These are phyloP conservation scores for Crithidia bombi DNA, from an alignment of 208 protist genomes.

Conservation along the genomic window DNA sequence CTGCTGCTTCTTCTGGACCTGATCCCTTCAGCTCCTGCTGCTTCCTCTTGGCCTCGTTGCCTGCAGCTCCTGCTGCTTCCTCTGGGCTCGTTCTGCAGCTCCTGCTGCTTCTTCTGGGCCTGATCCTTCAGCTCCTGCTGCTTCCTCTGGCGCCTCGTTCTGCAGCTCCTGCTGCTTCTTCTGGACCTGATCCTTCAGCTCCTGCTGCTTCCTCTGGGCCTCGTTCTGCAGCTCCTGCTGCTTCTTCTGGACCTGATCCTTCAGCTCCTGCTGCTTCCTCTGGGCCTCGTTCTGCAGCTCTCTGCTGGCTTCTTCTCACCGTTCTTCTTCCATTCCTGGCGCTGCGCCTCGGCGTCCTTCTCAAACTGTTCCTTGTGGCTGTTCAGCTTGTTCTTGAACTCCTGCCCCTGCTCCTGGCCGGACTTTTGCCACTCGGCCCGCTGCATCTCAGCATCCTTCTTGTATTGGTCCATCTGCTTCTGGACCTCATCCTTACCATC, in stretches of 20 bases:
- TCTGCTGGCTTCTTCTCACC: conserved; percentile 4
- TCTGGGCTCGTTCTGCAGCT: no score
- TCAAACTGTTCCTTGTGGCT: conserved; percentile 3
- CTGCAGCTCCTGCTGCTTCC: no score
- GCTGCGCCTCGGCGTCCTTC: conserved; percentile 9
- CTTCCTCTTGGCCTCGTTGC: no score
- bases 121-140: neutral
- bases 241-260: conserved; percentile 13
- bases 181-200: neutral
- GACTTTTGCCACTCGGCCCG: conserved; percentile 8
- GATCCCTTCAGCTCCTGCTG: no score
- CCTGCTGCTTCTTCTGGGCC: neutral
- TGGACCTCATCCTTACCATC: conserved; percentile 9
- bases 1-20: no score
- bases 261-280: conserved; percentile 9
- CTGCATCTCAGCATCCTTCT: conserved; percentile 16
- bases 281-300: neutral
- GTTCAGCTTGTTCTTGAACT: conserved; percentile 16
- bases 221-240: conserved; percentile 1
- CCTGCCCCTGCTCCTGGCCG: conserved; percentile 4
- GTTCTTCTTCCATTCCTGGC: conserved; percentile 5
- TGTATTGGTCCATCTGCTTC: neutral
- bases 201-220: neutral
- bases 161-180: neutral
- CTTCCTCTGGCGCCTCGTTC: neutral